phyloP scores from a whole-genome alignment of 805 yeast genomes.

The Metschnikowia amazonensis region DNA sequence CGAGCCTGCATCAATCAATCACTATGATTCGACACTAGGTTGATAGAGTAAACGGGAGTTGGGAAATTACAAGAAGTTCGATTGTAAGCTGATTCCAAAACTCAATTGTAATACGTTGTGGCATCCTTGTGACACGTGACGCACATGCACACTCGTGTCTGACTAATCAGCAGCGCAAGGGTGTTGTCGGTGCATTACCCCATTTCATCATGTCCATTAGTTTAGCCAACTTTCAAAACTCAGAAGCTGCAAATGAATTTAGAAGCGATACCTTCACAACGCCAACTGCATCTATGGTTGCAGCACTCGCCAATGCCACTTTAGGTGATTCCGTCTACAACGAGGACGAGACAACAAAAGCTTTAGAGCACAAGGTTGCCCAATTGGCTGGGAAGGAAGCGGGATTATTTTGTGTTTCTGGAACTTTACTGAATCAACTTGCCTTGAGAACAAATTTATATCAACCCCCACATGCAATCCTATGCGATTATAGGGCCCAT shows the following conservation, averaged over 20 bases:
- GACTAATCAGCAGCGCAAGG: background rate
- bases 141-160: background rate
- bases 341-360: constrained; percentile 34
- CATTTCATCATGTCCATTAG: constrained; percentile 11
- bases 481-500: constrained; percentile 39
- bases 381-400: constrained; percentile 38
- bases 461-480: constrained; percentile 41
- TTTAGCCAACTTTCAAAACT: constrained; percentile 8
- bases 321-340: constrained; percentile 43
- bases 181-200: background rate
- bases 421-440: constrained; percentile 42
- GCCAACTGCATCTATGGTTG: constrained; percentile 19
- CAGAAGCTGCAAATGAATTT: constrained; percentile 18
- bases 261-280: constrained; percentile 22
- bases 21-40: background rate
- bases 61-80: background rate
- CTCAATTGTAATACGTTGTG: no score
- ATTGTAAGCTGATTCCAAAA: background rate
- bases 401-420: constrained; percentile 40
- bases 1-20: background rate
- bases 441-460: constrained; percentile 35
- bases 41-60: no score
- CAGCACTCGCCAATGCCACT: constrained; percentile 23
- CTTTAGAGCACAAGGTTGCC: constrained; percentile 34
- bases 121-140: no score